These are phyloP conservation scores for Graphiopsis chlorocephala DNA, from an alignment of 2,329 filamentous ascomycete species.

Conservation along the genomic window DNA sequence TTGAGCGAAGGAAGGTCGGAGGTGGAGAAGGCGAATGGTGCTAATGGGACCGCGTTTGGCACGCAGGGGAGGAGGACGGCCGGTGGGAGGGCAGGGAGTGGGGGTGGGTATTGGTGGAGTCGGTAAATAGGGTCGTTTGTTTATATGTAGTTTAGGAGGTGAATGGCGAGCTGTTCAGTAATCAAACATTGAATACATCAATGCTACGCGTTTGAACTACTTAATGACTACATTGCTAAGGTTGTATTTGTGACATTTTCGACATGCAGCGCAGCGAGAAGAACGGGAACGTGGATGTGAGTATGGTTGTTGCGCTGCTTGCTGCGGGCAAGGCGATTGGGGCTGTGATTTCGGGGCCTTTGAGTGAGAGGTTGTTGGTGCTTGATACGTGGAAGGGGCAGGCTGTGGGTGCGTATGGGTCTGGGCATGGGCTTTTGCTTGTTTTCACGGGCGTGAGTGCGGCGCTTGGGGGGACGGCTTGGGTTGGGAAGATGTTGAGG, in stretches of 20 bases:
- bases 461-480: slow-evolving; percentile 28
- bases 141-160: too few relatives aligned
- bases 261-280: slow-evolving; percentile 21
- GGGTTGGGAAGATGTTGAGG: slow-evolving; percentile 22
- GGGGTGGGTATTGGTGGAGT: slow-evolving; percentile 14
- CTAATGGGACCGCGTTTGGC: neutral
- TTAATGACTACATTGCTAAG: too few relatives aligned
- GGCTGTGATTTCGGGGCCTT: slow-evolving; percentile 50
- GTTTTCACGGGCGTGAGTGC: slow-evolving; percentile 44
- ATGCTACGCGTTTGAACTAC: too few relatives aligned
- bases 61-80: neutral
- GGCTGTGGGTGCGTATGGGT: slow-evolving; percentile 42
- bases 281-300: slow-evolving; percentile 39
- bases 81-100: neutral
- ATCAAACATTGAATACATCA: too few relatives aligned
- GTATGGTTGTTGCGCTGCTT: slow-evolving; percentile 50
- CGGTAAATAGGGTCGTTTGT: neutral
- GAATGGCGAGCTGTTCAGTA: too few relatives aligned
- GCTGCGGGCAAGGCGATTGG: slow-evolving; percentile 52
- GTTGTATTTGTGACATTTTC: too few relatives aligned
- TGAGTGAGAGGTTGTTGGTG: slow-evolving; percentile 48
- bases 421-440: slow-evolving; percentile 42
- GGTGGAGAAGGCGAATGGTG: slow-evolving; percentile 22
- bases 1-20: slow-evolving; percentile 24
- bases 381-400: slow-evolving; percentile 36